These are phyloP conservation scores for Pleurotus citrinopileatus DNA, from an alignment of 768 basidiomycete genomes.

Conservation along the genomic window DNA sequence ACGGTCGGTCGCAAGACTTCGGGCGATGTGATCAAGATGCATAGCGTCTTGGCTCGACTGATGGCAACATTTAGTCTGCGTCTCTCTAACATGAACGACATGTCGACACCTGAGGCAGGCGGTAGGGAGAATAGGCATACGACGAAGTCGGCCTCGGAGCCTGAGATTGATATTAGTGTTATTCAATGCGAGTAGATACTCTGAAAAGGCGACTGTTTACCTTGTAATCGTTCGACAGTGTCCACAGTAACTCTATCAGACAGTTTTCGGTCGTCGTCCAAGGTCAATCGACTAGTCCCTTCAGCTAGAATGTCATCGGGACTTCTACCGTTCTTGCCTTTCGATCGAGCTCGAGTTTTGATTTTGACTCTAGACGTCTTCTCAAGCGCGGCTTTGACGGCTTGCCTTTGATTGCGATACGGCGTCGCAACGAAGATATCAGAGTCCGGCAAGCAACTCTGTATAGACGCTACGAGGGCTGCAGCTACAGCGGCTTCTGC, in stretches of 20 bases:
- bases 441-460: constrained; percentile 34
- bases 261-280: constrained; percentile 1
- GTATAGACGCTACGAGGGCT: constrained; percentile 35
- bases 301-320: constrained; percentile 13
- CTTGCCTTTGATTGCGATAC: constrained; percentile 50
- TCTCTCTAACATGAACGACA: constrained; percentile 44
- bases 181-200: background rate
- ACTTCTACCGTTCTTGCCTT: background rate
- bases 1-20: constrained; percentile 44
- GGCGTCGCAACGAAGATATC: constrained; percentile 52
- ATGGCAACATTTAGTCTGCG: constrained; percentile 51
- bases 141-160: constrained; percentile 52
- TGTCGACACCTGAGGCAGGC: constrained; percentile 26
- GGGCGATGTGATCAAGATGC: constrained; percentile 42
- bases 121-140: constrained; percentile 51
- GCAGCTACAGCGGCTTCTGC: constrained; percentile 47
- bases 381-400: constrained; percentile 40
- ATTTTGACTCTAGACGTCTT: background rate
- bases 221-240: constrained; percentile 50
- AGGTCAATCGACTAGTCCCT: constrained; percentile 13
- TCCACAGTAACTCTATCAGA: constrained; percentile 38
- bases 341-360: background rate
- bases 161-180: constrained; percentile 19
- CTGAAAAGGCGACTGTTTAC: constrained; percentile 19
- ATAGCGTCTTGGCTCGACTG: constrained; percentile 49